Conservation (phyloP, 2,329 filamentous ascomycete species). For the Neonectria coccinea region DNA sequence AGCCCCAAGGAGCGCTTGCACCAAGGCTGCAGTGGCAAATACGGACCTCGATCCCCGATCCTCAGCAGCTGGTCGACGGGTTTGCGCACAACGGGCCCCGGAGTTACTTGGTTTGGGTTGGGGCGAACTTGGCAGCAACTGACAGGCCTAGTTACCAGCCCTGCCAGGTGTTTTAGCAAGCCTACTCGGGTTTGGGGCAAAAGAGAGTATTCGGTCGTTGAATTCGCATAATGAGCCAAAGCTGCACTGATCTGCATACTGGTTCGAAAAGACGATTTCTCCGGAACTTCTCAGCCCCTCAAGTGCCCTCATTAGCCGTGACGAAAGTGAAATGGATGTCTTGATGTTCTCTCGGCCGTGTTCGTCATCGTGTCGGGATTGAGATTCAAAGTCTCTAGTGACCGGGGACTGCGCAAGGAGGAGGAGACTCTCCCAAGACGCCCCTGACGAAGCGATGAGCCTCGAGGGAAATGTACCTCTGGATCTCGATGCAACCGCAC, state of each 20-base stretch:
- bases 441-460: slow-evolving; percentile 31
- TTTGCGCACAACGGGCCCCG: no score
- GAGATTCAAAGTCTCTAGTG: neutral
- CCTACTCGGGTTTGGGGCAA: neutral
- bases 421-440: neutral
- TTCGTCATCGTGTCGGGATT: neutral
- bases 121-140: neutral
- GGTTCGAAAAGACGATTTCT: neutral
- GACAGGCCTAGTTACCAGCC: neutral
- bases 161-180: neutral
- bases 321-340: neutral
- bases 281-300: neutral
- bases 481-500: slow-evolving; percentile 41
- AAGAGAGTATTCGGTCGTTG: neutral
- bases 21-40: neutral
- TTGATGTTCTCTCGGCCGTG: neutral
- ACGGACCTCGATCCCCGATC: no score
- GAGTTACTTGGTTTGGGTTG: neutral
- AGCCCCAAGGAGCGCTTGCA: neutral
- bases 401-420: no score
- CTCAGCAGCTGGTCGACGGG: no score
- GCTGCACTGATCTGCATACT: neutral
- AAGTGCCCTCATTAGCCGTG: neutral
- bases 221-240: neutral
- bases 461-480: slow-evolving; percentile 38